These are phyloP conservation scores for Veloboletus limbatus DNA, from an alignment of 1,284 basidiomycete species.

Conservation along the genomic window DNA sequence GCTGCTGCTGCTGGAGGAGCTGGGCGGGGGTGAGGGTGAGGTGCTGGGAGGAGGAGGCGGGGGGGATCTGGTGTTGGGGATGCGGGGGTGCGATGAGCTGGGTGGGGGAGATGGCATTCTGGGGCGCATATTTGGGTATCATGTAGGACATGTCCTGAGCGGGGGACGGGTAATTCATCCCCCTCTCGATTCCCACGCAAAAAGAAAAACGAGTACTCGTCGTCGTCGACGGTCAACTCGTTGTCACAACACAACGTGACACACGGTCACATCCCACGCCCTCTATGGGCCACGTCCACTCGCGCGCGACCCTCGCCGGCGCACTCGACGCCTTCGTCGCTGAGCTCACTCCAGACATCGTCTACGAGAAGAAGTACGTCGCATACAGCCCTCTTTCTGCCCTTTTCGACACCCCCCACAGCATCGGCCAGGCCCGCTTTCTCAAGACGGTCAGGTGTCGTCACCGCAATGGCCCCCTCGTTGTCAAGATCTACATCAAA, in stretches of 20 bases:
- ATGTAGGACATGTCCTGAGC: conserved; percentile 15
- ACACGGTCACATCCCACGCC: not conserved
- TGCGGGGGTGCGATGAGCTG: conserved; percentile 26
- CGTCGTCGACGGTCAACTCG: not conserved
- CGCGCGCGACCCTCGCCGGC: conserved; percentile 62
- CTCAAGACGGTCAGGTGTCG: conserved; percentile 87
- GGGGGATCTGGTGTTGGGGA: conserved; percentile 13
- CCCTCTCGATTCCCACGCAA: not conserved
- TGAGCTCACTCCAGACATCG: conserved; percentile 81
- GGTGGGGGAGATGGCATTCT: conserved; percentile 8
- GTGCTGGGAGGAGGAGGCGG: no score
- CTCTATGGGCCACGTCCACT: conserved; percentile 69
- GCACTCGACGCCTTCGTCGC: conserved; percentile 87
- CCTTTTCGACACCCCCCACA: conserved; percentile 29
- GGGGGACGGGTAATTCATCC: conserved; percentile 29
- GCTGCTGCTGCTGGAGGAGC: conserved; percentile 31
- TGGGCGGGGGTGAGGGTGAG: conserved; percentile 33
- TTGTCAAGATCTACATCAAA: conserved; percentile 83
- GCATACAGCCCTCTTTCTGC: not conserved
- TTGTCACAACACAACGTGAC: not conserved
- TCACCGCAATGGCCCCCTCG: conserved; percentile 68
- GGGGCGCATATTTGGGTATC: conserved; percentile 14
- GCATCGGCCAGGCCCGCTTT: conserved; percentile 90
- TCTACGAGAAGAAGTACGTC: conserved; percentile 86
- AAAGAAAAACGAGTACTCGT: not conserved